phyloP scores from a whole-genome alignment of 208 protist genomes.

The Polymyxa betae region DNA sequence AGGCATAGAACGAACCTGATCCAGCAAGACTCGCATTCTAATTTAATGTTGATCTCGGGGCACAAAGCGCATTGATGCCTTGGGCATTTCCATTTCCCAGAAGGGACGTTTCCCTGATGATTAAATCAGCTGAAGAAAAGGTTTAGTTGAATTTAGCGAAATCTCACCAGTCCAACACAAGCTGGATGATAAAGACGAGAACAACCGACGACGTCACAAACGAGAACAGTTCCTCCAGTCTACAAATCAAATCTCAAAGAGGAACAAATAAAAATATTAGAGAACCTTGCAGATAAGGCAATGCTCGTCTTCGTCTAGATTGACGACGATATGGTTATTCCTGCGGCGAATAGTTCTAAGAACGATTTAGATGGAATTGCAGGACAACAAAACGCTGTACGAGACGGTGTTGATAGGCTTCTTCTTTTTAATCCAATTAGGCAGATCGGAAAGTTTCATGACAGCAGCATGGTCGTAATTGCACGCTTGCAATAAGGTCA shows the following conservation, averaged over 20 bases:
- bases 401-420: not conserved
- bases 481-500: not conserved
- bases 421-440: not conserved
- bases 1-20: not conserved
- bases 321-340: not conserved
- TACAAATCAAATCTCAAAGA: not conserved
- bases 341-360: not conserved
- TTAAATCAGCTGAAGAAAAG: not conserved
- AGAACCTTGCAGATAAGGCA: conserved; percentile 40
- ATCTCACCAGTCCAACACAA: not conserved
- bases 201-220: conserved; percentile 14
- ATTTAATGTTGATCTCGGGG: not conserved
- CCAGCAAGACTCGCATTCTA: not conserved
- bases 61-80: conserved; percentile 5
- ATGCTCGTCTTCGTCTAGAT: not conserved
- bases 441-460: not conserved
- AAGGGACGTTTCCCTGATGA: not conserved
- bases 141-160: not conserved
- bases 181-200: conserved; percentile 15
- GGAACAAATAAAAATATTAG: not conserved
- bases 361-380: not conserved
- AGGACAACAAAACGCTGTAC: not conserved
- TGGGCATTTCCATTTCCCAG: conserved; percentile 28
- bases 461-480: not conserved
- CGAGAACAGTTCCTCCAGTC: conserved; percentile 26